Evolutionary conservation across 2,329 filamentous ascomycete species (phyloP), one percentile per base, ranked within the genome.

Genomic region (Metarhizium humberi): DNA sequence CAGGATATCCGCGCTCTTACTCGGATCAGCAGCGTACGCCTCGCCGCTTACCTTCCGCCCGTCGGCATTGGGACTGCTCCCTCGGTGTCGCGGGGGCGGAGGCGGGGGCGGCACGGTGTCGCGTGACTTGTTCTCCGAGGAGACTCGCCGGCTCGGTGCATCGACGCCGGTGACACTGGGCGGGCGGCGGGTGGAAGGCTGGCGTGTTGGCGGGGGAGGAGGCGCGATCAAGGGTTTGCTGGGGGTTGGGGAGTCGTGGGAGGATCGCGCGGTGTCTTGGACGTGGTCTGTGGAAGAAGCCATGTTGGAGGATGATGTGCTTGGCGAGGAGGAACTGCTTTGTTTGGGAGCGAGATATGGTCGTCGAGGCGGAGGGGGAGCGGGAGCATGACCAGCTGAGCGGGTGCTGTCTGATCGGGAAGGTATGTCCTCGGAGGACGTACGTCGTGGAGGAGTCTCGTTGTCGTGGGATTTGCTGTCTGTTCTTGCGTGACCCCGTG

Each of bases 1-100:
- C 60, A 92, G 69, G 57, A 92, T 89, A 64, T 88, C 81, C 46
- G 72, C 60, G 55, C 74, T 66, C 64, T 74, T 65, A 61, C 70
- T 66, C 18, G 62, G 10, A 53, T 64, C 59, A 55, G 60, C 56
- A 29, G 56, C 55, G 49, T 59, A 57, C 47, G 57, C 61, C 54
- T 58, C 49, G 57, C 57, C 55, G 55, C 54, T 38, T 55, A 42
- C 54, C 54, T 61, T 51, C 58, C 60, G 67, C 40, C 77, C 75
- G 30, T 71, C 62, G 53, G 72, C 75, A 8, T 73, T 71, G 53
- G 70, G 73, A 57, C 78, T 80, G 55, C 71, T 73, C 2, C 75
- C 77, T 47, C 77, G 70, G 42, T 73, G 70, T 50, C 79, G 67
- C 3, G 73, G 71, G 0, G 77, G 79, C 5, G 79, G 79, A 0